These are phyloP conservation scores for Ceratobasidium sp. DNA, from an alignment of 1,284 basidiomycete genomes.

Conservation along the genomic window DNA sequence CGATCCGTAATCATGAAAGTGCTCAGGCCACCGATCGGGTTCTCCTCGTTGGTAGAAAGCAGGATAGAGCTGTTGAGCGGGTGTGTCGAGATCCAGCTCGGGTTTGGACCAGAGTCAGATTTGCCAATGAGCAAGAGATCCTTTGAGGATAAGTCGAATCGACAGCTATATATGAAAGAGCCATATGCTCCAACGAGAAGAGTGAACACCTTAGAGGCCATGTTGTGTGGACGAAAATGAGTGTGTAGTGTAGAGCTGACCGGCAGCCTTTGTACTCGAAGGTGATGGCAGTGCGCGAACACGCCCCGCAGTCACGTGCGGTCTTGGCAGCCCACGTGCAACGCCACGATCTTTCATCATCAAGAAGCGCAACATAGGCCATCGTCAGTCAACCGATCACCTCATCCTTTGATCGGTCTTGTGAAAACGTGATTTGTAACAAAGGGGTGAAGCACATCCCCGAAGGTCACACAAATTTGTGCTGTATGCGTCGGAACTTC, in stretches of 20 bases:
- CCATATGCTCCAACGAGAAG: slow-evolving; percentile 76
- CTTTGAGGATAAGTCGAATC: slow-evolving; percentile 57
- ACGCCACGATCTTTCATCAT: too few species aligned
- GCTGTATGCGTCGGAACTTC: too few species aligned
- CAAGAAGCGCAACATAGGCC: too few species aligned
- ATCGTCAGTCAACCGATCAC: too few species aligned
- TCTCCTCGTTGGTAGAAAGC: slow-evolving; percentile 69
- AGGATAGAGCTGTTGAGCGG: slow-evolving; percentile 68
- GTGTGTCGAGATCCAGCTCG: slow-evolving; percentile 77
- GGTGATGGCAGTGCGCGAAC: slow-evolving; percentile 4
- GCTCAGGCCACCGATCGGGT: slow-evolving; percentile 52
- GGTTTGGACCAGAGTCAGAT: slow-evolving; percentile 70
- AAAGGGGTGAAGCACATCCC: too few species aligned
- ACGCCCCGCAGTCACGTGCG: too few species aligned
- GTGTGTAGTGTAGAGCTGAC: neutral
- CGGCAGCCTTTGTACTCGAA: slow-evolving; percentile 6
- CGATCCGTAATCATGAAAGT: slow-evolving; percentile 49
- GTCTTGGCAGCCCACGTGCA: too few species aligned
- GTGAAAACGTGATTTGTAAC: too few species aligned
- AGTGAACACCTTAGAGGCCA: slow-evolving; percentile 50
- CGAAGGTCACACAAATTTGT: too few species aligned
- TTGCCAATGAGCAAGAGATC: slow-evolving; percentile 65
- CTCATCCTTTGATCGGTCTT: too few species aligned
- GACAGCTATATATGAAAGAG: slow-evolving; percentile 67
- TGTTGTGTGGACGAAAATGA: neutral